Evolutionary conservation across 305 asterid genomes (phyloP).

Genomic region (Solanum hybrid): DNA sequence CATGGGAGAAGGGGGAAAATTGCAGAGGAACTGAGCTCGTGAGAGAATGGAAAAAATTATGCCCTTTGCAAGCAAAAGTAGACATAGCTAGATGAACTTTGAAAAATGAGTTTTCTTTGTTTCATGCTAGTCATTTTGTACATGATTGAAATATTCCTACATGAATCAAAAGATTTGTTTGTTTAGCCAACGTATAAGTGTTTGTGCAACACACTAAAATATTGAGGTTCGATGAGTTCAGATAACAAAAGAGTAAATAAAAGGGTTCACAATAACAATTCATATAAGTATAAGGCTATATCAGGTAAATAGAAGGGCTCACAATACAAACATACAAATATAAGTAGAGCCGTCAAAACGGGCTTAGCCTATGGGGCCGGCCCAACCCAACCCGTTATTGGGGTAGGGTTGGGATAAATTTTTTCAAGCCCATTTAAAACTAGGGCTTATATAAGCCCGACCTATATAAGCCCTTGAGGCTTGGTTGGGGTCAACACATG

Average conservation of each 20-base stretch:
- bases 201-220: neutral
- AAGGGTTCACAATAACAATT: neutral
- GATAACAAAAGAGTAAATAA: neutral
- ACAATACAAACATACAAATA: too few relatives aligned
- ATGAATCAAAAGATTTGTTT: neutral
- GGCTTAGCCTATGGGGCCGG: neutral
- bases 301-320: neutral
- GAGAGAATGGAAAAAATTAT: neutral
- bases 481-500: neutral
- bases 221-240: neutral
- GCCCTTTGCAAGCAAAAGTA: too few relatives aligned
- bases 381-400: neutral
- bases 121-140: neutral
- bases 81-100: neutral
- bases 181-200: neutral
- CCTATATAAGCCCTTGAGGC: neutral
- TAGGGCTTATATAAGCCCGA: neutral
- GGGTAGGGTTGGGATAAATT: neutral
- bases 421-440: neutral
- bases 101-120: neutral
- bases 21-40: accelerated
- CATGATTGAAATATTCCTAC: neutral
- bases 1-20: neutral
- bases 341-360: neutral
- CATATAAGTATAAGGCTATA: neutral